phyloP scores from a whole-genome alignment of 345 rosid genomes.

The Hypericum androsaemum region DNA sequence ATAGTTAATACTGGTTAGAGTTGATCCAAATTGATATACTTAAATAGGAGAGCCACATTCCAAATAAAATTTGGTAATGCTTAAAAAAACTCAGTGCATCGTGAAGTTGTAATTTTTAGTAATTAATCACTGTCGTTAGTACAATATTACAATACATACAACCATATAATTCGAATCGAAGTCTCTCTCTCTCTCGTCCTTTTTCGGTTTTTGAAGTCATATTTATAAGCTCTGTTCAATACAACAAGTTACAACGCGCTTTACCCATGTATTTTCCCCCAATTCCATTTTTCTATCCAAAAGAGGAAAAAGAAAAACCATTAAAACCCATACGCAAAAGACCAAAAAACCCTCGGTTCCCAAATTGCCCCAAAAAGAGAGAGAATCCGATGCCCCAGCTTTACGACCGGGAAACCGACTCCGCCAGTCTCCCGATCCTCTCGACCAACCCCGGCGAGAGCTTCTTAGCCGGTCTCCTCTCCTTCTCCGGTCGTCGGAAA shows the following conservation, averaged over 20 bases:
- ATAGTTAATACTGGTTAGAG: too few relatives aligned
- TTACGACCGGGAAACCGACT: constrained; percentile 70
- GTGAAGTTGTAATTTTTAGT: too few relatives aligned
- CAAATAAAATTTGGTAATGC: too few relatives aligned
- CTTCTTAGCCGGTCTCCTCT: constrained; percentile 56
- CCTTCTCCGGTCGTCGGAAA: constrained; percentile 62
- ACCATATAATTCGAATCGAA: too few relatives aligned
- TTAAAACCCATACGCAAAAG: too few relatives aligned
- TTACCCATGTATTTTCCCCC: constrained; percentile 14
- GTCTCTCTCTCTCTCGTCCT: too few relatives aligned
- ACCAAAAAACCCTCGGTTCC: too few relatives aligned
- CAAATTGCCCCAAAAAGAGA: not conserved
- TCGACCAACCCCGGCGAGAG: constrained; percentile 63
- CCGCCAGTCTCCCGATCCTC: constrained; percentile 71
- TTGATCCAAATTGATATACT: too few relatives aligned
- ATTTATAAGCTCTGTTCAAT: constrained; percentile 15
- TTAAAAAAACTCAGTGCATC: too few relatives aligned
- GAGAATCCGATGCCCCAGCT: constrained; percentile 6
- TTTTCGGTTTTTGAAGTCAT: not conserved
- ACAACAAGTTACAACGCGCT: constrained; percentile 29
- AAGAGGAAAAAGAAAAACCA: not conserved
- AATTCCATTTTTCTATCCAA: constrained; percentile 14
- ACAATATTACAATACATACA: too few relatives aligned
- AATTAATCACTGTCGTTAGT: too few relatives aligned
- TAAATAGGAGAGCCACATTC: too few relatives aligned